Evolutionary conservation across 345 rosid species (phyloP).

Genomic region (Citrus reticulata): DNA sequence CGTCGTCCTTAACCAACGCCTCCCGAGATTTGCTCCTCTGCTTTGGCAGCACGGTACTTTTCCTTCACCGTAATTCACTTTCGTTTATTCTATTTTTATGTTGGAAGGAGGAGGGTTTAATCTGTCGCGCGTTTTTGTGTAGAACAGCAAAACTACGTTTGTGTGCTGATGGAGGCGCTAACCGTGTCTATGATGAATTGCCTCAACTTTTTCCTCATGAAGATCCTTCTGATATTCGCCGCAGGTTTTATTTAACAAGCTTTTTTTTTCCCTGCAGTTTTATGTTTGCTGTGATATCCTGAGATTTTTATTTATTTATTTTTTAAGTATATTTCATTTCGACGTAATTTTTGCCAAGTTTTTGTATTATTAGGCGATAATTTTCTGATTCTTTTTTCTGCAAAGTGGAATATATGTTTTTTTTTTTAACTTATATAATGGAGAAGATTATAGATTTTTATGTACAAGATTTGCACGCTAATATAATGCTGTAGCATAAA

Average conservation of each 20-base stretch:
- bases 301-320: neutral
- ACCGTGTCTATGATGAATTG: slow-evolving; percentile 85
- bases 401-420: neutral
- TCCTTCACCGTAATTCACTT: neutral
- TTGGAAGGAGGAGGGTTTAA: neutral
- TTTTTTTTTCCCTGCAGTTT: neutral
- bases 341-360: neutral
- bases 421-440: neutral
- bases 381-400: neutral
- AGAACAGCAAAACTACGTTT: slow-evolving; percentile 76
- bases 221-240: slow-evolving; percentile 49
- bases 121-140: slow-evolving; percentile 17
- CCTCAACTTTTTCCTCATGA: slow-evolving; percentile 64
- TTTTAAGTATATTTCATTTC: neutral
- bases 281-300: neutral
- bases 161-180: slow-evolving; percentile 99
- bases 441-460: neutral
- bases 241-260: slow-evolving; percentile 37
- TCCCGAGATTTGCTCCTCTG: slow-evolving; percentile 72
- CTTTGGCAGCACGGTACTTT: slow-evolving; percentile 80
- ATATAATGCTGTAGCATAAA: neutral
- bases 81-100: neutral
- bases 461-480: neutral
- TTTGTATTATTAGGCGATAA: neutral
- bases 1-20: slow-evolving; percentile 67